phyloP scores from a whole-genome alignment of 2,329 filamentous ascomycete species.

The Endoconidiophora laricicola region DNA sequence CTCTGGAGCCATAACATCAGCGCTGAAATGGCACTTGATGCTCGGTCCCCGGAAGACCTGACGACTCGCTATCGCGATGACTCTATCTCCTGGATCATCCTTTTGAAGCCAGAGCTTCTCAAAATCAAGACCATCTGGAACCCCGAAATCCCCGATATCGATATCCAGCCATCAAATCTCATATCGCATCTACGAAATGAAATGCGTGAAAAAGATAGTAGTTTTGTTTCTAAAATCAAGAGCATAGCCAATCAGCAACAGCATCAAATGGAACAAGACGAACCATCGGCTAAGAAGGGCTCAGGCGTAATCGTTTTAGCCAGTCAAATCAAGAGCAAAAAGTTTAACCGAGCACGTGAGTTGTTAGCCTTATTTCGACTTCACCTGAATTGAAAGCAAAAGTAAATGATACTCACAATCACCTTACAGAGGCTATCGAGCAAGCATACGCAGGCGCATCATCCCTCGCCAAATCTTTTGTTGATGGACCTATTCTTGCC shows the following conservation, averaged over 20 bases:
- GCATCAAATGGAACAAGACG: background rate
- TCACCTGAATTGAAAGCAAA: background rate
- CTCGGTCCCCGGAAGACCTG: slow-evolving; percentile 64
- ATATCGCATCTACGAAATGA: slow-evolving; percentile 68
- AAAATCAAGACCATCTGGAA: slow-evolving; percentile 66
- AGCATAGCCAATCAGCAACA: slow-evolving; percentile 16
- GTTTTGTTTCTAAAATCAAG: slow-evolving; percentile 32
- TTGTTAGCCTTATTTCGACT: background rate
- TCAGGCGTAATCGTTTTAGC: slow-evolving; percentile 75
- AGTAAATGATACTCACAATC: background rate
- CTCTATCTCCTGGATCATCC: slow-evolving; percentile 70
- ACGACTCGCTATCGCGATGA: slow-evolving; percentile 61
- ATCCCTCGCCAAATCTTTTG: slow-evolving; percentile 51
- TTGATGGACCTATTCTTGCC: slow-evolving; percentile 66
- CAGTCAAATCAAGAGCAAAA: slow-evolving; percentile 71
- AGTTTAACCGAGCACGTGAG: slow-evolving; percentile 55
- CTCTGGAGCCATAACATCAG: slow-evolving; percentile 76
- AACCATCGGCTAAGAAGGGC: slow-evolving; percentile 19
- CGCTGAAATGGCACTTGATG: slow-evolving; percentile 71
- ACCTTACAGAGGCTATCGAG: slow-evolving; percentile 51
- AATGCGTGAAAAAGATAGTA: slow-evolving; percentile 60
- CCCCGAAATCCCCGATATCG: slow-evolving; percentile 58
- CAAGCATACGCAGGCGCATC: slow-evolving; percentile 46
- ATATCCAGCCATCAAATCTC: slow-evolving; percentile 44
- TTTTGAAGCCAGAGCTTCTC: slow-evolving; percentile 65